Base-by-base conservation (phyloP, 78 protist species). In the Diacronema lutheri region DNA sequence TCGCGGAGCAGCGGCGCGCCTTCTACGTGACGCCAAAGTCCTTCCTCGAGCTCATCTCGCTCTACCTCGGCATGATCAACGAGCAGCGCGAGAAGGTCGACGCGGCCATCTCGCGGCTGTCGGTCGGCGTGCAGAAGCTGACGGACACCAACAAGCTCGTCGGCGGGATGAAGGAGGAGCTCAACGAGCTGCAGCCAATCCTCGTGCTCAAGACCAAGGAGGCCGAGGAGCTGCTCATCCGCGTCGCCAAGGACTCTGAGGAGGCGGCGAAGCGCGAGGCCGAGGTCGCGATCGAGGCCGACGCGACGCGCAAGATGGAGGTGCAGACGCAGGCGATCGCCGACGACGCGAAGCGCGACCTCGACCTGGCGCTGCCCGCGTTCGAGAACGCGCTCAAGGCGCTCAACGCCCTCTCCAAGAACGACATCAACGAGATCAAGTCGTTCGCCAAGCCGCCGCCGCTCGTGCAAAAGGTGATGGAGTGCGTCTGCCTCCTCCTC, bases 291-390 rank as follows among this genome's bases (percentile, higher is more conserved):
- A 64, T 16, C 6, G 87, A 89, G 68, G 12, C 41, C 56, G 88
- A 65, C 50, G 84, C 86, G 72, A 73, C 94, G 35, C 55, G 9
- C n/a, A 23, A 35, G 38, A 93, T 89, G 84, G 93, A 90, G 84
- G 86, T 3, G 16, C 66, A 81, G 60, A 86, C 79, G 44, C 23
- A 86, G 83, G 60, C 0, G 40, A 41, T 77, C 14, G 89, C 88
- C 5, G 89, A 50, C 33, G 88, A 73, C 37, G 96, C 97, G 33
- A 68, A 88, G 37, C 44, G 46, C 0, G 97, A 93, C 7, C 79
- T 95, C 12, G 94, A 93, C 31, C 31, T n/a, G 38, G 96, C 93
- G 16, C 11, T 92, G 60, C 98, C 98, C 13, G 93, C 83, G 11
- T 78, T 96, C 19, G 85, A 83, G 38, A n/a, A 0, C 31, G 98